Percentiles rank a stretch among this genome's conserved stretches.
These are phyloP conservation scores for Prototheca cutis DNA, from an alignment of 163 green algal genomes.

Conservation along the genomic window DNA sequence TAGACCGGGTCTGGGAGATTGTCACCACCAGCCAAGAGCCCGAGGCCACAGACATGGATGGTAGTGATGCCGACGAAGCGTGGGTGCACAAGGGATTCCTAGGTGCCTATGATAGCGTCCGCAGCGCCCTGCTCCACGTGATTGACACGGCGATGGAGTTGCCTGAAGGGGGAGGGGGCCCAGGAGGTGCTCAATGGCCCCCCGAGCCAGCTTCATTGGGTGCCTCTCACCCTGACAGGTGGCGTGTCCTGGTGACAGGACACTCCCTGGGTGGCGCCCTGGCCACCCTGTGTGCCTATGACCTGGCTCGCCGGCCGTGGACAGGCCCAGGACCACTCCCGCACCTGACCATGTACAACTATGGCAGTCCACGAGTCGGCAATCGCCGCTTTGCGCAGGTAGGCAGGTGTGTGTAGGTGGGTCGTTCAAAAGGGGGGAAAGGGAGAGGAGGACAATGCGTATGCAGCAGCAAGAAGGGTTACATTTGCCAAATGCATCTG, in stretches of 20 bases:
- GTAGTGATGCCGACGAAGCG: not conserved
- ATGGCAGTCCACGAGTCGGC: constrained; percentile 60
- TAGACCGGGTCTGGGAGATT: not conserved
- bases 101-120: constrained; percentile 53
- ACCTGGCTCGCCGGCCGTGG: constrained; percentile 31
- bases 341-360: constrained; percentile 54
- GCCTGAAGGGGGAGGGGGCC: not conserved
- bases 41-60: not conserved
- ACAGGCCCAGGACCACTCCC: not conserved
- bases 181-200: no score
- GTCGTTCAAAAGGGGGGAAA: not conserved
- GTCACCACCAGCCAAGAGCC: not conserved
- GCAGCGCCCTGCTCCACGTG: constrained; percentile 10
- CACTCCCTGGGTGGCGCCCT: constrained; percentile 80
- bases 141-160: constrained; percentile 18
- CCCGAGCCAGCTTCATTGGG: no score
- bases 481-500: no score
- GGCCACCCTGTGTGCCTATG: constrained; percentile 65
- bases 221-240: no score
- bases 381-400: constrained; percentile 22
- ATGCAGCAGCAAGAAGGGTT: no score
- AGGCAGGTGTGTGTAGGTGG: not conserved
- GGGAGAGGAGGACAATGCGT: no score
- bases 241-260: constrained; percentile 58
- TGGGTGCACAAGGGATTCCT: constrained; percentile 71